A percentile compares a stretch with the other conserved stretches of the same genome.
phyloP scores from a whole-genome alignment of 768 basidiomycete species.

The Termitomyces sp. region DNA sequence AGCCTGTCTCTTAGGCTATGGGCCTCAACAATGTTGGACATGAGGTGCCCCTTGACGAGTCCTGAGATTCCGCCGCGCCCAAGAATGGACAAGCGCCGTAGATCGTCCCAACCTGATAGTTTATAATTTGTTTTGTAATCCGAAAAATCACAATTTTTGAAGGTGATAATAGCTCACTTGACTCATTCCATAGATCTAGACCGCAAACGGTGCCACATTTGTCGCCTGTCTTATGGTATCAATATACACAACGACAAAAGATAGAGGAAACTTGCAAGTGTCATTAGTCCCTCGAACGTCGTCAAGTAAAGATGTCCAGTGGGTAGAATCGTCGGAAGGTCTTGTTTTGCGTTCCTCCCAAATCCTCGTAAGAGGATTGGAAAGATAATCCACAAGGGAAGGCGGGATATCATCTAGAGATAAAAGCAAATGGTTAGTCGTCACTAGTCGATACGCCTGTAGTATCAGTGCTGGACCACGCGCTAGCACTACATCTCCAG shows the following conservation, averaged over 20 bases:
- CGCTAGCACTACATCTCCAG: not conserved
- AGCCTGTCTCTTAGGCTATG: not conserved
- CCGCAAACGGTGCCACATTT: constrained; percentile 13
- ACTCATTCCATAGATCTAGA: constrained; percentile 15
- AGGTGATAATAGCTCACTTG: constrained; percentile 12
- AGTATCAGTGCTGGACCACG: constrained; percentile 10
- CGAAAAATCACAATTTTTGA: not conserved
- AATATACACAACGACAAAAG: not conserved
- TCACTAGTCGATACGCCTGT: constrained; percentile 6
- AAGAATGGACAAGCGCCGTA: constrained; percentile 7
- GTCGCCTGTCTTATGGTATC: constrained; percentile 8
- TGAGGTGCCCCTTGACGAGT: not conserved
- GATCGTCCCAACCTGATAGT: constrained; percentile 15
- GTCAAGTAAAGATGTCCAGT: constrained; percentile 19
- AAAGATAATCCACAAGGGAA: constrained; percentile 10
- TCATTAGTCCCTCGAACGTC: constrained; percentile 9
- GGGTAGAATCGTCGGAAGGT: constrained; percentile 9
- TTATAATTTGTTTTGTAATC: not conserved
- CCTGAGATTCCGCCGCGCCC: not conserved
- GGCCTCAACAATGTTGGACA: not conserved
- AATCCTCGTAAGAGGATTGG: constrained; percentile 12
- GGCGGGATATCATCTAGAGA: not conserved
- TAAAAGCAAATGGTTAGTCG: not conserved
- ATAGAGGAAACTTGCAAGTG: constrained; percentile 7
- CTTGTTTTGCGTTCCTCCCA: constrained; percentile 18